Base-by-base conservation (phyloP, 208 protist species). In the Lotmaria passim region DNA sequence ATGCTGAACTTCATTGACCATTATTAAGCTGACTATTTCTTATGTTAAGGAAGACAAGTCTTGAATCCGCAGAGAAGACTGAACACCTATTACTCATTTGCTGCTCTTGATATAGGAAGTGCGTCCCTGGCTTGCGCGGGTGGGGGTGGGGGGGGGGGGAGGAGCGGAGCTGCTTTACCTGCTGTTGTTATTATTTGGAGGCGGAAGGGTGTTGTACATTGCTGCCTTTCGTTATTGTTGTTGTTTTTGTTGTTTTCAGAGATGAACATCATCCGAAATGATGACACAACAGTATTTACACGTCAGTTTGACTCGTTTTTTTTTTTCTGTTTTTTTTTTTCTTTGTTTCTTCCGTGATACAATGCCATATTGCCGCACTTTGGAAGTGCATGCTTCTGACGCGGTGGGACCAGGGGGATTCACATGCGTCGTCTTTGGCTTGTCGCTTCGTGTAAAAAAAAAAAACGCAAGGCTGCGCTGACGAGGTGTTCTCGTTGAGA, bases 51-150 rank as follows among this genome's bases (percentile, higher is more conserved):
- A 69, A 11, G 63, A 69, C 36, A 69, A 57, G 47, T 44, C 24
- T 34, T 34, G 53, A 69, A 69, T 50, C 51, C 63, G 63, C 63
- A 69, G 63, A 69, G 63, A 69, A 69, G 63, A 51, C 63, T 69
- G 63, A 69, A 39, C n/a, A n/a, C 63, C 33, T 56, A 8, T 30
- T 4, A 6, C 7, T 56, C 2, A 21, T 19, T 39, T 2, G 3
- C 15, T 53, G 19, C 47, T 24, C 7, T 7, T n/a, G n/a, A n/a
- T n/a, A n/a, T n/a, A n/a, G n/a, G n/a, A n/a, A n/a, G n/a, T n/a
- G n/a, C n/a, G n/a, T n/a, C n/a, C n/a, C n/a, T n/a, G n/a, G n/a
- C n/a, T n/a, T n/a, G n/a, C n/a, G n/a, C n/a, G n/a, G n/a, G n/a
- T n/a, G n/a, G n/a, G n/a, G n/a, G n/a, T n/a, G n/a, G n/a, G n/a